Conservation (phyloP, 139 green algal species). For the Zygnema cylindricum region DNA sequence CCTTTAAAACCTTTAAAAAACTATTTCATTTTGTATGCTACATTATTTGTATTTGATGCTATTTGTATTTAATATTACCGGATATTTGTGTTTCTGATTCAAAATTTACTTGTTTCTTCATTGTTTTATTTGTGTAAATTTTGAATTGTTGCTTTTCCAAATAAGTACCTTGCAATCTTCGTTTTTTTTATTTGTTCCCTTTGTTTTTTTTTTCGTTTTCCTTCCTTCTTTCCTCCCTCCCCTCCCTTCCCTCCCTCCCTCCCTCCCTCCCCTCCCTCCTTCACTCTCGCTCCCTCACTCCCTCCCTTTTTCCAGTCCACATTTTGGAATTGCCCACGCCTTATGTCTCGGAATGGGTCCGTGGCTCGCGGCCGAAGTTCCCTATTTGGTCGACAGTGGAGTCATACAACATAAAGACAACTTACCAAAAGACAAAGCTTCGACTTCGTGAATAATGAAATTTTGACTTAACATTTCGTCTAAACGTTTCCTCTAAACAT, state of each 20-base stretch:
- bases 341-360: conserved; percentile 92
- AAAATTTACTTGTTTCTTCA: too few relatives aligned
- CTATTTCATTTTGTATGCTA: too few relatives aligned
- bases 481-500: too few relatives aligned
- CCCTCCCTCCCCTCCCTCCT: not conserved
- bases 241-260: not conserved
- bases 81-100: too few relatives aligned
- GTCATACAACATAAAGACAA: conserved; percentile 71
- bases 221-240: not conserved
- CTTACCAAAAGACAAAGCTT: conserved; percentile 20
- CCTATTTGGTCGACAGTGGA: conserved; percentile 85
- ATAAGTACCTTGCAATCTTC: too few relatives aligned
- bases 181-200: not conserved
- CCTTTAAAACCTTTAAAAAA: too few relatives aligned
- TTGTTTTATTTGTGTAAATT: too few relatives aligned
- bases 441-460: conserved; percentile 24
- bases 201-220: not conserved
- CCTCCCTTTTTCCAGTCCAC: conserved; percentile 65
- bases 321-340: conserved; percentile 95
- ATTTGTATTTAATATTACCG: too few relatives aligned
- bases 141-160: too few relatives aligned
- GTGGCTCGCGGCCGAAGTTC: conserved; percentile 95
- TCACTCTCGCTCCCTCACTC: not conserved
- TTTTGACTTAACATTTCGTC: too few relatives aligned
- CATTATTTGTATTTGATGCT: too few relatives aligned